These are phyloP conservation scores for Trichosporon sp. DNA, from an alignment of 1,284 basidiomycete species.

Conservation along the genomic window DNA sequence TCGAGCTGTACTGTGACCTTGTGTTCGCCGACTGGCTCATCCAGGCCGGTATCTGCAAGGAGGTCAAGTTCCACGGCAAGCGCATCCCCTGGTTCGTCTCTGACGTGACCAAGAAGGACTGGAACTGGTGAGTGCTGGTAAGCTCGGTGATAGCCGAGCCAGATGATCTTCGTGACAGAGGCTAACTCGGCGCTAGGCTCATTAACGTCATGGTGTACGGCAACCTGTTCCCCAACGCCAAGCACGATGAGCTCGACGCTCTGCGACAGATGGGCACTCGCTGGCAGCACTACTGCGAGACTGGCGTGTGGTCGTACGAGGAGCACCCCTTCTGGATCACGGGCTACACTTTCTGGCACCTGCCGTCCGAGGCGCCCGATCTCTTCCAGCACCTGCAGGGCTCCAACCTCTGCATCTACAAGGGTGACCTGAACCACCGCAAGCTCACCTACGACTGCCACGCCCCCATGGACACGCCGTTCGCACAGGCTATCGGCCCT, in stretches of 20 bases:
- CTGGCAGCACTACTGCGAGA: slow-evolving; percentile 95
- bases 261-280: slow-evolving; percentile 73
- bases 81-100: slow-evolving; percentile 73
- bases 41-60: slow-evolving; percentile 77
- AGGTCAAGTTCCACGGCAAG: slow-evolving; percentile 72
- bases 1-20: slow-evolving; percentile 93
- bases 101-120: slow-evolving; percentile 95
- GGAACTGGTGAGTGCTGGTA: slow-evolving; percentile 64
- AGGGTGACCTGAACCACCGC: slow-evolving; percentile 89
- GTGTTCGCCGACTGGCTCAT: slow-evolving; percentile 83
- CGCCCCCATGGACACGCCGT: slow-evolving; percentile 83
- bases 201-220: slow-evolving; percentile 81
- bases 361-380: slow-evolving; percentile 84
- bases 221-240: slow-evolving; percentile 69
- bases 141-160: too few relatives aligned
- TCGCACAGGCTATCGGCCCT: slow-evolving; percentile 86
- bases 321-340: slow-evolving; percentile 91
- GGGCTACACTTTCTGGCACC: slow-evolving; percentile 81
- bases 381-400: slow-evolving; percentile 86
- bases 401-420: slow-evolving; percentile 91
- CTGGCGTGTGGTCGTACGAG: slow-evolving; percentile 92
- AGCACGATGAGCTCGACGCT: slow-evolving; percentile 73
- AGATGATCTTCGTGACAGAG: slow-evolving; percentile 4
- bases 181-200: slow-evolving; percentile 47
- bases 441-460: slow-evolving; percentile 86